phyloP scores from a whole-genome alignment of 768 basidiomycete genomes.

The Panus rudis region DNA sequence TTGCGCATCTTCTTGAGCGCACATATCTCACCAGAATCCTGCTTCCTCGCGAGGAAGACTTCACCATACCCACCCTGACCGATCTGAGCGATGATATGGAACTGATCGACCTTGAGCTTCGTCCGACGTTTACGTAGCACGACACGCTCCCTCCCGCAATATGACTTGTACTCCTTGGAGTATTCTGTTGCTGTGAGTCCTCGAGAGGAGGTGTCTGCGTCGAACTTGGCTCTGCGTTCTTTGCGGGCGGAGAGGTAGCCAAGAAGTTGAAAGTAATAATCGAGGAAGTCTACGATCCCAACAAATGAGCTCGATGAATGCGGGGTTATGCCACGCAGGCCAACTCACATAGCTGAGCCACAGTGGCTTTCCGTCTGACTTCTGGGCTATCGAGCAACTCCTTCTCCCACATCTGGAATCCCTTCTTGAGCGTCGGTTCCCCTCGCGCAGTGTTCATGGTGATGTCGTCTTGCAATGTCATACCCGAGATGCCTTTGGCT shows the following conservation, averaged over 20 bases:
- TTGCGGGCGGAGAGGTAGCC: conserved; percentile 86
- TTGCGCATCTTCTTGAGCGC: conserved; percentile 98
- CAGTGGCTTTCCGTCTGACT: conserved; percentile 91
- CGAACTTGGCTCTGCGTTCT: conserved; percentile 76
- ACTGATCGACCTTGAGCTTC: conserved; percentile 89
- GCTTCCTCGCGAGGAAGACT: conserved; percentile 91
- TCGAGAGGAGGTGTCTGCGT: conserved; percentile 71
- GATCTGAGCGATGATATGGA: conserved; percentile 97
- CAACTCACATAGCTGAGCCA: conserved; percentile 87
- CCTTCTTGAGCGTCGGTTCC: conserved; percentile 45
- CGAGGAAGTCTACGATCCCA: conserved; percentile 75
- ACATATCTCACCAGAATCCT: conserved; percentile 93
- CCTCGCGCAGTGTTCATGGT: conserved; percentile 59
- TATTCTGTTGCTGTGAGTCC: conserved; percentile 48
- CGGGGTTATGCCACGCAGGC: too few species aligned
- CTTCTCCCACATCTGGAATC: conserved; percentile 75
- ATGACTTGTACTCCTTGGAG: conserved; percentile 81
- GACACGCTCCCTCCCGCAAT: conserved; percentile 90
- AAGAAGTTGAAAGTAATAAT: conserved; percentile 95
- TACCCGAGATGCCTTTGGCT: conserved; percentile 43
- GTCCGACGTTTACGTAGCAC: conserved; percentile 87
- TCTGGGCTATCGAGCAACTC: conserved; percentile 80
- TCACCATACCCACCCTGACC: conserved; percentile 99
- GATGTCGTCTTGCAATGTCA: conserved; percentile 46
- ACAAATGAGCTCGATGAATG: not conserved